Base-by-base conservation (phyloP, 371 early-diverging fungal genomes). In the Syncephalastrum sp. region DNA sequence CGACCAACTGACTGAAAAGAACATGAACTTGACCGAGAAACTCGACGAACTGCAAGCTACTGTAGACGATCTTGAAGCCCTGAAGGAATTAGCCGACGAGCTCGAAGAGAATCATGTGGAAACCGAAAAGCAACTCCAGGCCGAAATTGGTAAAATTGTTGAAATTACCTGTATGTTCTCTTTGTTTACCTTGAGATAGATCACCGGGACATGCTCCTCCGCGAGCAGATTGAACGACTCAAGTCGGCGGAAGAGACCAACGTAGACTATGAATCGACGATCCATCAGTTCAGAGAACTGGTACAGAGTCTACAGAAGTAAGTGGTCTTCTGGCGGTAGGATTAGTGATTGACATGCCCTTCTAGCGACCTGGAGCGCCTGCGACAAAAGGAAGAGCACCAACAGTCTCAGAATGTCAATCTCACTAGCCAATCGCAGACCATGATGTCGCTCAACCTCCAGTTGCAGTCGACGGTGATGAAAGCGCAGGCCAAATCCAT, bases 61-160 rank as follows among this genome's bases (percentile, higher is more conserved):
- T 1, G 83, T 93, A 38, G 96, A 93, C 47, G 95, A 93, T 63
- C 79, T 96, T 50, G 96, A 97, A 70, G 91, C 93, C 7, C 72
- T 96, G 25, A 87, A 89, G 65, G 94, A 92, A 54, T 72, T 95
- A 47, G 93, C 92, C 63, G 94, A 96, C 57, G 94, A 95, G 65
- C 70, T 95, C 61, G 95, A 95, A 68, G 92, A 93, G 60, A 91
- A 85, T 51, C 94, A 95, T 59, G 77, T 89, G 10, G 92, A 94
- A 53, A 90, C 88, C 14, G 92, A 91, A 66, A 88, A 90, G 60
- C 89, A 93, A 44, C 76, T 94, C 27, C 89, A 89, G 61, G 85
- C 83, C 4, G 96, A 95, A 65, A 90, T 95, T 51, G 83, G 79
- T 78, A 58, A 23, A 41, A 21, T 48, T 4, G 12, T 47, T 45